These are phyloP conservation scores for Daldinia loculata DNA, from an alignment of 495 filamentous ascomycete species.

Conservation along the genomic window DNA sequence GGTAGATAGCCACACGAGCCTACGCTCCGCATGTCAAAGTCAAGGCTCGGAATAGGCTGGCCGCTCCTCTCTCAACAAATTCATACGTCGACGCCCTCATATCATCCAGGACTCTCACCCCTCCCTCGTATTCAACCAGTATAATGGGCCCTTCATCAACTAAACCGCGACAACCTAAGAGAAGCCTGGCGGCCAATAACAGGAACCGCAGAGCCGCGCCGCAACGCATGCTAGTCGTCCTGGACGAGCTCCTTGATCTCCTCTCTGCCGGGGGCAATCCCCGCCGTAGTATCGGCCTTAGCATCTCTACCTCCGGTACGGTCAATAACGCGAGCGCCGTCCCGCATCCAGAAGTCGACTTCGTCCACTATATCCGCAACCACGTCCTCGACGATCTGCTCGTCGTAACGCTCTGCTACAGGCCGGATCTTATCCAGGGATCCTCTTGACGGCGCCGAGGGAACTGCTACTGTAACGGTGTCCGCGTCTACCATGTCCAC, in stretches of 20 bases:
- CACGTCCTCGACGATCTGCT: conserved; percentile 95
- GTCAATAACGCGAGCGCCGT: conserved; percentile 61
- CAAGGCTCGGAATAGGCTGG: background rate
- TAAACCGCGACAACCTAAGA: background rate
- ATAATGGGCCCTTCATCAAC: background rate
- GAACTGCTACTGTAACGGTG: conserved; percentile 31
- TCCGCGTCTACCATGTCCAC: conserved; percentile 61
- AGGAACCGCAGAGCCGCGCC: conserved; percentile 1
- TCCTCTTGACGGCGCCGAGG: background rate
- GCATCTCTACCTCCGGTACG: conserved; percentile 51
- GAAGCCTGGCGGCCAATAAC: background rate
- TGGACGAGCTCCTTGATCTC: conserved; percentile 72
- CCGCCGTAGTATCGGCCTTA: conserved; percentile 50
- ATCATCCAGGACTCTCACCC: background rate
- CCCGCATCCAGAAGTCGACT: conserved; percentile 79
- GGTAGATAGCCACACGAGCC: background rate
- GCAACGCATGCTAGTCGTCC: conserved; percentile 59
- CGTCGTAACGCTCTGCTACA: conserved; percentile 82
- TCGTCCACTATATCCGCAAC: conserved; percentile 93
- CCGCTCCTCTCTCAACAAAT: background rate
- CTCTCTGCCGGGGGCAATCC: conserved; percentile 53
- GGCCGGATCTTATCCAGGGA: conserved; percentile 56
- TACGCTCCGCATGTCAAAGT: background rate
- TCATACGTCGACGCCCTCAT: background rate
- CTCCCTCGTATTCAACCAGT: background rate